Percentiles rank a stretch among this genome's conserved stretches.
Evolutionary conservation across 2,329 filamentous ascomycete genomes (phyloP).

Genomic region (Stachybotrys elegans): DNA sequence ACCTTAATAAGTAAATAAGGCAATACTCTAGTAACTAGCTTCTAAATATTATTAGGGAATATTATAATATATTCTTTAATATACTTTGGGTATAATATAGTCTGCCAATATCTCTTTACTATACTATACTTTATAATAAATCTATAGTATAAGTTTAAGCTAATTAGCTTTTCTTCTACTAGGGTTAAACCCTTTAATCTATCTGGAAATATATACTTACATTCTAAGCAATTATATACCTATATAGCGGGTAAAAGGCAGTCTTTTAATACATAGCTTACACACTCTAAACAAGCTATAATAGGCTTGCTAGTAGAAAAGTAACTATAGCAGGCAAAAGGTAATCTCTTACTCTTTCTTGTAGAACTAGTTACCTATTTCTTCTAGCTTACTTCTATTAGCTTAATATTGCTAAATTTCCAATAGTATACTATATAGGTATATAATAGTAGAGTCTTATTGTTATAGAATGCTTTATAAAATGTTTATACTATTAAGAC

Average conservation of each 20-base stretch:
- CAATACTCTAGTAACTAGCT: neutral
- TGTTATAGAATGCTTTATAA: neutral
- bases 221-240: too few relatives aligned
- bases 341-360: too few relatives aligned
- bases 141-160: slow-evolving; percentile 3
- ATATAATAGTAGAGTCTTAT: neutral
- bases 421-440: slow-evolving; percentile 7
- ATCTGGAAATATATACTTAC: too few relatives aligned
- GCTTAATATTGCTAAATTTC: slow-evolving; percentile 3
- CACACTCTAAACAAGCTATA: too few relatives aligned
- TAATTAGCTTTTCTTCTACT: too few relatives aligned
- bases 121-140: slow-evolving; percentile 7
- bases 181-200: too few relatives aligned
- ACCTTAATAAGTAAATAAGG: neutral
- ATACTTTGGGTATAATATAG: slow-evolving; percentile 6
- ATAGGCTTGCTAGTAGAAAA: too few relatives aligned
- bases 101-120: slow-evolving; percentile 3
- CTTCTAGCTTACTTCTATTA: slow-evolving; percentile 4
- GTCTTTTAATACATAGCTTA: too few relatives aligned
- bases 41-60: slow-evolving; percentile 11
- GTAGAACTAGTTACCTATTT: too few relatives aligned
- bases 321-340: too few relatives aligned
- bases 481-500: too few relatives aligned
- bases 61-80: slow-evolving; percentile 10
- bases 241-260: too few relatives aligned